Conservation (phyloP, 2,329 filamentous ascomycete species). For the Dactylellina cionopaga region DNA sequence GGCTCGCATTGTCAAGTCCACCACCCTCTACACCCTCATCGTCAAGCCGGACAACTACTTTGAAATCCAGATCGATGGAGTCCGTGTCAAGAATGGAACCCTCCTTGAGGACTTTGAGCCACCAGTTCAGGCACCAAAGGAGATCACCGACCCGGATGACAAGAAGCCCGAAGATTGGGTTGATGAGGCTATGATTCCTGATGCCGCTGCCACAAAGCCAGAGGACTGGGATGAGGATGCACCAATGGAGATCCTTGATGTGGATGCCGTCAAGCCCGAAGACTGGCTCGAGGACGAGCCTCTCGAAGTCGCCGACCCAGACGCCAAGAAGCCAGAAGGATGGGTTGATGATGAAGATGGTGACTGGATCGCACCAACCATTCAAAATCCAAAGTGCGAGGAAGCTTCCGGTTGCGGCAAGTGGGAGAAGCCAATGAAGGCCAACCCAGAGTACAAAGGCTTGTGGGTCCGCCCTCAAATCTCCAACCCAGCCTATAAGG, state of each 20-base stretch:
- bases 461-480: constrained; percentile 94
- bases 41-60: constrained; percentile 97
- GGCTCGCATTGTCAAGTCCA: constrained; percentile 89
- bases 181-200: constrained; percentile 87
- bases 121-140: constrained; percentile 89
- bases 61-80: constrained; percentile 89
- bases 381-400: constrained; percentile 95
- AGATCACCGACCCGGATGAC: constrained; percentile 95
- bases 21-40: constrained; percentile 94
- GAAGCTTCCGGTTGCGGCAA: constrained; percentile 92
- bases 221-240: constrained; percentile 99
- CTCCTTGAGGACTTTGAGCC: constrained; percentile 94
- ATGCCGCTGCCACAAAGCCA: constrained; percentile 93
- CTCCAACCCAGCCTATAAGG: constrained; percentile 99
- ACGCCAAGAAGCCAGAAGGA: constrained; percentile 96
- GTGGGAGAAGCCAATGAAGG: constrained; percentile 90
- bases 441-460: constrained; percentile 98
- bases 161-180: constrained; percentile 96
- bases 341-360: constrained; percentile 99
- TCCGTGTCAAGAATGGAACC: constrained; percentile 85
- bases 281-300: constrained; percentile 97
- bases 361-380: constrained; percentile 90
- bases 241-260: constrained; percentile 93
- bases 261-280: constrained; percentile 87
- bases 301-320: constrained; percentile 83